A percentile compares a stretch with the other conserved stretches of the same genome.
These are phyloP conservation scores for Trypanosoma cruzi DNA, from an alignment of 208 protist species.

Conservation along the genomic window DNA sequence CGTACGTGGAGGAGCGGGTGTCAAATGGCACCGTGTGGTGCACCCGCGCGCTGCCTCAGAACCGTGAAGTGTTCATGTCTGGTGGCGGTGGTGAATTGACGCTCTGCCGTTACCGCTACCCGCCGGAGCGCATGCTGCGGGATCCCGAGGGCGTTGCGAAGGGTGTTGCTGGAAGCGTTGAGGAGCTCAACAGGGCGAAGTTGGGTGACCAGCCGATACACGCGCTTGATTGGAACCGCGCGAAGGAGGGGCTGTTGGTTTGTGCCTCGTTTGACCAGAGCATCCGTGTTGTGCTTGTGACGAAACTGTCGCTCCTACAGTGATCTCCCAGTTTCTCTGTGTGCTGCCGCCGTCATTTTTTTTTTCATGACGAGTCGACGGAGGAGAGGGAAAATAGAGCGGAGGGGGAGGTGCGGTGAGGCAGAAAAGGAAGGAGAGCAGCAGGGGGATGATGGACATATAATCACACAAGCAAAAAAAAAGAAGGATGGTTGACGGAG, in stretches of 20 bases:
- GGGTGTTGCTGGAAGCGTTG: conserved; percentile 77
- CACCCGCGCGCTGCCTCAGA: conserved; percentile 86
- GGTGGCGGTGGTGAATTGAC: conserved; percentile 87
- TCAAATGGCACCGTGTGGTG: conserved; percentile 89
- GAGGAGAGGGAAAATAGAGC: neutral
- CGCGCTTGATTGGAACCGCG: conserved; percentile 82
- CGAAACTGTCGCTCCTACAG: conserved; percentile 70
- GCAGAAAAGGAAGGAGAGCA: conserved; percentile 3
- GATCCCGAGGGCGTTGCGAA: conserved; percentile 68
- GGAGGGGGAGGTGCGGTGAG: neutral
- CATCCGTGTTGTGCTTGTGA: conserved; percentile 86
- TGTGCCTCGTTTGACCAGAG: conserved; percentile 89
- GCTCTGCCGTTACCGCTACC: conserved; percentile 92
- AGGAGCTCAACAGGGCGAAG: conserved; percentile 84
- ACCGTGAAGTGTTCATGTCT: conserved; percentile 91
- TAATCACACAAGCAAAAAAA: conserved; percentile 6
- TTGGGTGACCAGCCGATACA: conserved; percentile 90
- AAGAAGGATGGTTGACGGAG: no score
- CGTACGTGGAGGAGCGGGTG: conserved; percentile 85
- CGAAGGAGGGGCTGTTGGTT: conserved; percentile 82
- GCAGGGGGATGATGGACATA: neutral
- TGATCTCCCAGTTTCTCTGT: conserved; percentile 12
- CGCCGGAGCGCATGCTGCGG: conserved; percentile 73
- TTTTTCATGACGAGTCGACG: neutral
- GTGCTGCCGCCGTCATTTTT: neutral